Percentiles rank a stretch among this genome's conserved stretches.
Conservation (phyloP, 305 asterid genomes). For the Ilex paraguariensis region DNA sequence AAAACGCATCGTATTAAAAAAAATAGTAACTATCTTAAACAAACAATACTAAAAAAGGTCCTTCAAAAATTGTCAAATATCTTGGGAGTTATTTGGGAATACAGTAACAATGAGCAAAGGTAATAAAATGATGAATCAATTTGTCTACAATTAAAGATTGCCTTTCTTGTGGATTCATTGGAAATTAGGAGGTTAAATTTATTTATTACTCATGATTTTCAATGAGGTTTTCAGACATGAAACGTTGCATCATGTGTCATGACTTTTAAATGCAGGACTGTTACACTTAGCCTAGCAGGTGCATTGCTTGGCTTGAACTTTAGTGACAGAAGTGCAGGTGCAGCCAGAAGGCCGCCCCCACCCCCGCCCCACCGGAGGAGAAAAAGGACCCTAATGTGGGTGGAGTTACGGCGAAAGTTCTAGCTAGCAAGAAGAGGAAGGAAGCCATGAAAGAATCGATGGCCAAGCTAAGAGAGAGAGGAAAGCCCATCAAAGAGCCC, state of each 20-base stretch:
- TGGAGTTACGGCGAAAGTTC: slow-evolving; percentile 59
- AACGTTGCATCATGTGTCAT: no score
- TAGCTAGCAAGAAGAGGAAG: slow-evolving; percentile 87
- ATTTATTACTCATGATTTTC: no score
- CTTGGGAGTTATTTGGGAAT: no score
- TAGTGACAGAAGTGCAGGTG: slow-evolving; percentile 38
- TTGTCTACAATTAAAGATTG: background rate
- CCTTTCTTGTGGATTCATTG: background rate
- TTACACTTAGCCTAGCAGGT: slow-evolving; percentile 50
- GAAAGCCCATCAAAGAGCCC: slow-evolving; percentile 40
- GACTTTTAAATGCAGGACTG: slow-evolving; percentile 35
- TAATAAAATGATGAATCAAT: no score
- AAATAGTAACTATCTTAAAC: no score
- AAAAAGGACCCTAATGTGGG: slow-evolving; percentile 70
- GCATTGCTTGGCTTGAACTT: slow-evolving; percentile 28
- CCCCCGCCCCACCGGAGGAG: slow-evolving; percentile 62
- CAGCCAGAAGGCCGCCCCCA: slow-evolving; percentile 80
- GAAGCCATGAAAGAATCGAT: slow-evolving; percentile 73
- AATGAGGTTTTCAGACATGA: no score
- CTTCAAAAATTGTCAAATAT: no score
- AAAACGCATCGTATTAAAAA: no score
- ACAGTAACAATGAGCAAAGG: no score
- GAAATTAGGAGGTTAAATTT: no score
- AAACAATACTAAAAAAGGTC: no score
- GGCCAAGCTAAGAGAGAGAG: slow-evolving; percentile 54